phyloP scores from a whole-genome alignment of 345 rosid species.

The Bruguiera gymnorhiza region DNA sequence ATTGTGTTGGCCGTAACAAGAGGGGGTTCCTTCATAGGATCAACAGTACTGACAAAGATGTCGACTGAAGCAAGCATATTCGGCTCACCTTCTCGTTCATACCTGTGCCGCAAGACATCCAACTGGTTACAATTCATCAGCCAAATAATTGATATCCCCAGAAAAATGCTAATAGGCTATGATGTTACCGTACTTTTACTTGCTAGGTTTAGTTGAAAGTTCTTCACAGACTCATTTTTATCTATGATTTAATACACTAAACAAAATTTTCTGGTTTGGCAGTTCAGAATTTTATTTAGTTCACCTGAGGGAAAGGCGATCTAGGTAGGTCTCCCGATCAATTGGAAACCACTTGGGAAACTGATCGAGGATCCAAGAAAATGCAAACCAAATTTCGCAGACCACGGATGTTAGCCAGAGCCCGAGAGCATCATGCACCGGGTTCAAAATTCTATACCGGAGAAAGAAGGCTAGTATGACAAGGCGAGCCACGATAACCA shows the following conservation, averaged over 20 bases:
- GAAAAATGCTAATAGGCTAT: slow-evolving; percentile 1
- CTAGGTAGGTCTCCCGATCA: slow-evolving; percentile 90
- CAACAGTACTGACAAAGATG: slow-evolving; percentile 94
- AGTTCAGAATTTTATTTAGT: neutral
- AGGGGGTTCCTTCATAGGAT: slow-evolving; percentile 99
- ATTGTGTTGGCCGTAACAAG: slow-evolving; percentile 88
- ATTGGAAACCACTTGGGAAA: slow-evolving; percentile 95
- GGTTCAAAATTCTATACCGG: slow-evolving; percentile 80
- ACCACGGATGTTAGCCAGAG: slow-evolving; percentile 89
- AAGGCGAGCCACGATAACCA: slow-evolving; percentile 92
- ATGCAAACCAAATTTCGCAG: slow-evolving; percentile 94
- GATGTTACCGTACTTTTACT: neutral
- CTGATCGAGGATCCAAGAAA: slow-evolving; percentile 98
- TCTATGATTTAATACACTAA: too few relatives aligned
- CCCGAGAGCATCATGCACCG: slow-evolving; percentile 80
- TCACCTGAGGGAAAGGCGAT: slow-evolving; percentile 81
- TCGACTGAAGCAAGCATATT: slow-evolving; percentile 79
- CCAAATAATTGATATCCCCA: neutral
- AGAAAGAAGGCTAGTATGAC: slow-evolving; percentile 72
- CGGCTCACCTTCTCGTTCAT: slow-evolving; percentile 88
- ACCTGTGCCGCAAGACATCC: slow-evolving; percentile 34
- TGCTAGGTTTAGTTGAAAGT: too few relatives aligned
- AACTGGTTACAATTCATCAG: neutral
- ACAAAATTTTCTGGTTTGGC: too few relatives aligned
- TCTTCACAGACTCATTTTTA: too few relatives aligned